Conservation (phyloP, 1,139 yeast genomes). For the Candida glucosophila region DNA sequence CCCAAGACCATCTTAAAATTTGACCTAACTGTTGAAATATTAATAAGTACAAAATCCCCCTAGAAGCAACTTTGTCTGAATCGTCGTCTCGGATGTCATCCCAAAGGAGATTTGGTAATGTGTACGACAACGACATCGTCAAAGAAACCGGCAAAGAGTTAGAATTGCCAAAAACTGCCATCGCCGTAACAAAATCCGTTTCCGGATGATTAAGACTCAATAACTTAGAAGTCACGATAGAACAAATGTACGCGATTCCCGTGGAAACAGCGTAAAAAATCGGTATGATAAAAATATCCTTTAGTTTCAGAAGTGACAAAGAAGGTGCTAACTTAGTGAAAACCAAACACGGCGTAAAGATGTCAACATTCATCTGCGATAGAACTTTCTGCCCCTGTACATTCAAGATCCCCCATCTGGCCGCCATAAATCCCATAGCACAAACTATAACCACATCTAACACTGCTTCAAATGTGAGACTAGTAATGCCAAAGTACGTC, state of each 20-base stretch:
- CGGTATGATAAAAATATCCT: constrained; percentile 67
- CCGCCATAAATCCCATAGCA: constrained; percentile 63
- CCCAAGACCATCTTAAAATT: constrained; percentile 85
- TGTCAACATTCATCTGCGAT: constrained; percentile 63
- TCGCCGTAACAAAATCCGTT: constrained; percentile 74
- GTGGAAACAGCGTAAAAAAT: constrained; percentile 62
- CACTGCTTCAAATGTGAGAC: constrained; percentile 70
- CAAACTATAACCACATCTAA: constrained; percentile 70
- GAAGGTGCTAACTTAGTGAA: constrained; percentile 75
- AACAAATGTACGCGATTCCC: constrained; percentile 48
- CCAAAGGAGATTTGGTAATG: constrained; percentile 70
- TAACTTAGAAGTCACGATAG: constrained; percentile 38
- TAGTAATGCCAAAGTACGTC: constrained; percentile 28
- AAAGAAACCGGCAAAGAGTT: constrained; percentile 75
- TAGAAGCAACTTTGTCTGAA: constrained; percentile 64
- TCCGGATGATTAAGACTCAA: constrained; percentile 54
- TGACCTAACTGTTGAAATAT: constrained; percentile 84
- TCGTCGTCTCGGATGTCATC: constrained; percentile 59
- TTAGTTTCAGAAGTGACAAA: constrained; percentile 54
- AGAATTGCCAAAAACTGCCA: constrained; percentile 84
- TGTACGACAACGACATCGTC: constrained; percentile 62
- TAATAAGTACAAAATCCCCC: constrained; percentile 70
- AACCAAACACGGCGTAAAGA: constrained; percentile 79
- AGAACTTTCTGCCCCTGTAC: constrained; percentile 58
- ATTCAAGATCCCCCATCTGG: constrained; percentile 49